Evolutionary conservation across 768 basidiomycete species (phyloP).

Genomic region (Gautieria morchelliformis): DNA sequence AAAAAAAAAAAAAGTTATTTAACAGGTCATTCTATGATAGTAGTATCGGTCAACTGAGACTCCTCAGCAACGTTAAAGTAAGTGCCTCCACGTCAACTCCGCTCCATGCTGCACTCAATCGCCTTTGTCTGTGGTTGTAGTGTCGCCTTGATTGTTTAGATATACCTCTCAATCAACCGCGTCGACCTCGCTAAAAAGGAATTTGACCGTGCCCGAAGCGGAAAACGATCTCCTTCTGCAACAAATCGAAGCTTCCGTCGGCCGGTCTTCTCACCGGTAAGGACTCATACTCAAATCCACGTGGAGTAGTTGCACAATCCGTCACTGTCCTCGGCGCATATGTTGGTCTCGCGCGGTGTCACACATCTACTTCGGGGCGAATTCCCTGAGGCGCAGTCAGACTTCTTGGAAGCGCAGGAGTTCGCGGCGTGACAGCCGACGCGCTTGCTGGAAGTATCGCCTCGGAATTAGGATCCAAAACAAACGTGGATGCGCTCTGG

Average conservation of each 20-base stretch:
- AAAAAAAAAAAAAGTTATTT: too few relatives aligned
- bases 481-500: conserved; percentile 54
- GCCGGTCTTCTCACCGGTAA: conserved; percentile 64
- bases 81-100: too few relatives aligned
- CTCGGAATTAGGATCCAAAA: conserved; percentile 45
- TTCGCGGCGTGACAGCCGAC: conserved; percentile 39
- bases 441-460: conserved; percentile 58
- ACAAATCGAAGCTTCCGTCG: conserved; percentile 83
- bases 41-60: too few relatives aligned
- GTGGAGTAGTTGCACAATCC: conserved; percentile 79
- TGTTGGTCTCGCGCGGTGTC: too few relatives aligned
- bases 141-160: conserved; percentile 72
- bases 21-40: too few relatives aligned
- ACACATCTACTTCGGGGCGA: too few relatives aligned
- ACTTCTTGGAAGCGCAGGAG: conserved; percentile 64
- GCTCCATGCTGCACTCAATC: too few relatives aligned
- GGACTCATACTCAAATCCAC: conserved; percentile 44
- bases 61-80: too few relatives aligned
- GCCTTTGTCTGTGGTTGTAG: conserved; percentile 28
- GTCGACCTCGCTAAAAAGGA: too few relatives aligned
- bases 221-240: too few relatives aligned
- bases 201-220: too few relatives aligned
- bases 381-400: conserved; percentile 68
- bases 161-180: conserved; percentile 87
- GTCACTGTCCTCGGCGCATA: too few relatives aligned